These are phyloP conservation scores for Mycena floridula DNA, from an alignment of 768 basidiomycete genomes.

Conservation along the genomic window DNA sequence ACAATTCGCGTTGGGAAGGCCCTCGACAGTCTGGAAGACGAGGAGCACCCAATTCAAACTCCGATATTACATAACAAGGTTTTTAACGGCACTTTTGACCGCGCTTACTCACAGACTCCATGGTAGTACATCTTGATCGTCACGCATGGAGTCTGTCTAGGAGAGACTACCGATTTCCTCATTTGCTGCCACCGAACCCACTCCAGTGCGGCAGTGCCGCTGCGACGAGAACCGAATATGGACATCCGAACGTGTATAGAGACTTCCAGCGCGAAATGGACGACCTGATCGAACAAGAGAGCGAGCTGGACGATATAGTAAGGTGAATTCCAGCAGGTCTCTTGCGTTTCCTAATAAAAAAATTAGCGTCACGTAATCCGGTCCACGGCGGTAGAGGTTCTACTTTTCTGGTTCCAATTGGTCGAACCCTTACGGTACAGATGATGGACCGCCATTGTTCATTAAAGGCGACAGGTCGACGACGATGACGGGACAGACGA, in stretches of 20 bases:
- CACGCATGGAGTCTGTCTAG: too few species aligned
- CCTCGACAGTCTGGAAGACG: too few species aligned
- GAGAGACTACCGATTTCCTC: too few species aligned
- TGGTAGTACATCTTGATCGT: too few species aligned
- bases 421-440: slow-evolving; percentile 63
- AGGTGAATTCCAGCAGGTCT: slow-evolving; percentile 14
- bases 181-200: slow-evolving; percentile 59
- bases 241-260: slow-evolving; percentile 54
- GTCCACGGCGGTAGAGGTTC: slow-evolving; percentile 66
- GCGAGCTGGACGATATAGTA: slow-evolving; percentile 72
- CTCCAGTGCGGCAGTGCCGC: slow-evolving; percentile 59
- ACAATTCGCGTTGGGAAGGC: too few species aligned
- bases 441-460: slow-evolving; percentile 50
- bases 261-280: slow-evolving; percentile 75
- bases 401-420: slow-evolving; percentile 66
- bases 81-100: too few species aligned
- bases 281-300: slow-evolving; percentile 80
- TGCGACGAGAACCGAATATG: slow-evolving; percentile 42
- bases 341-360: slow-evolving; percentile 3
- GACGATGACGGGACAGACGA: slow-evolving; percentile 41
- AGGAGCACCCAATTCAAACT: too few species aligned
- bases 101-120: too few species aligned
- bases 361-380: slow-evolving; percentile 50
- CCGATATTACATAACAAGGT: too few species aligned
- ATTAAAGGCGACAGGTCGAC: slow-evolving; percentile 27